Conservation (phyloP, 208 protist species). For the Naegleria fowleri region DNA sequence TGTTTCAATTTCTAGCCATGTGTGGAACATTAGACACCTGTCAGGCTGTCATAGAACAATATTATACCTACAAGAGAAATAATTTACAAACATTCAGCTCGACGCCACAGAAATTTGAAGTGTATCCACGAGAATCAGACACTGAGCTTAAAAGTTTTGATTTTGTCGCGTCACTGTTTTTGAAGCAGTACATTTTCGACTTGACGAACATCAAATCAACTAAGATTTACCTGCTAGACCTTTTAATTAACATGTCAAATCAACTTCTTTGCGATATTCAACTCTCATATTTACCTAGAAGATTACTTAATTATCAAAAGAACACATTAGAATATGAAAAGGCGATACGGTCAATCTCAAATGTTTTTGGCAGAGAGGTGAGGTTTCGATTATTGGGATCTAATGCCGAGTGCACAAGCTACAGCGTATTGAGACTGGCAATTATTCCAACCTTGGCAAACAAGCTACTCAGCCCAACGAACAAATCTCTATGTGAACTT, state of each 20-base stretch:
- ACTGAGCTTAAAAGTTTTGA: not conserved
- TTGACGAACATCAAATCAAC: not conserved
- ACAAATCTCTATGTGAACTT: not conserved
- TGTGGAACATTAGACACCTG: not conserved
- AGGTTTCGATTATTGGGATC: not conserved
- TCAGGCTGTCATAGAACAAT: not conserved
- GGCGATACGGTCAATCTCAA: not conserved
- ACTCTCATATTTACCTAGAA: not conserved
- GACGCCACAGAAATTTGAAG: not conserved
- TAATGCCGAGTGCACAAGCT: not conserved
- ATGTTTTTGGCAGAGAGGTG: not conserved
- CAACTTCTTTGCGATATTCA: not conserved
- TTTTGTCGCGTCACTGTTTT: not conserved
- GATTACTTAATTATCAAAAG: not conserved
- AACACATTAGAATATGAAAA: not conserved
- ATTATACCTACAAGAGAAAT: not conserved
- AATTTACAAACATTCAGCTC: not conserved
- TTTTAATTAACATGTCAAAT: not conserved
- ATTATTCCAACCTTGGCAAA: not conserved
- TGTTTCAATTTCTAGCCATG: not conserved
- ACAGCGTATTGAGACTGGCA: not conserved
- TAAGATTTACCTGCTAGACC: not conserved
- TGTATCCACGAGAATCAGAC: not conserved
- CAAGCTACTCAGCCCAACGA: not conserved
- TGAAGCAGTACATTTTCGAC: not conserved